Evolutionary conservation across 169 alveolate species (phyloP), one percentile per base, ranked within the genome.

Genomic region (Cryptosporidium xiaoi): DNA sequence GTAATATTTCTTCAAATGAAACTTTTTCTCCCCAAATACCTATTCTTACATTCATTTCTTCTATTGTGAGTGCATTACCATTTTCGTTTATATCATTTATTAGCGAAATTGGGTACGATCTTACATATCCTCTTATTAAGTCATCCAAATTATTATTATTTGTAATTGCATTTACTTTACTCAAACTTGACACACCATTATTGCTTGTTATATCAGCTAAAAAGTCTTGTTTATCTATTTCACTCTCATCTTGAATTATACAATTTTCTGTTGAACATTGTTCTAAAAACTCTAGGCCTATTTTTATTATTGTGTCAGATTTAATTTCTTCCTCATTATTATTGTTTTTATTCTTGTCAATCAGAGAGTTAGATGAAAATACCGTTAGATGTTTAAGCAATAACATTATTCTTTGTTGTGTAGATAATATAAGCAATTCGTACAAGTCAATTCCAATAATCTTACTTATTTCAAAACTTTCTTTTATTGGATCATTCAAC

Each of bases 11-110:
- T 12, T 77, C 87, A 62, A 77, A 77, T 34, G 87, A 77, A 15
- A 77, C 71, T 48, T 77, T 24, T 53, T 77, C 87, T 16, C 87
- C 87, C 87, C 87, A 77, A 18, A 12, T 24, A 16, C 87, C 87
- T 15, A 62, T 66, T 36, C 18, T 60, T 29, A 44, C 2, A 15
- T 36, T 60, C 29, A 60, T 60, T 29, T 77, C 77, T 24, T 77
- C 87, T 48, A 60, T 27, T n/a, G 71, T 36, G 1, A 77, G 3
- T 7, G 10, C 1, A 29, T 64, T n/a, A 0, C 12, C 34, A 12
- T 50, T 65, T 40, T 40, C 48, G 1, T 69, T 66, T 12, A 29
- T 34, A 10, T 60, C n/a, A 48, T 15, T 62, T 12, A 31, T 55
- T 6, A 77, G 20, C 13, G 24, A 40, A 1, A 77, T 68, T 29